phyloP scores from a whole-genome alignment of 2,329 filamentous ascomycete genomes.

The Triangularia setosa region DNA sequence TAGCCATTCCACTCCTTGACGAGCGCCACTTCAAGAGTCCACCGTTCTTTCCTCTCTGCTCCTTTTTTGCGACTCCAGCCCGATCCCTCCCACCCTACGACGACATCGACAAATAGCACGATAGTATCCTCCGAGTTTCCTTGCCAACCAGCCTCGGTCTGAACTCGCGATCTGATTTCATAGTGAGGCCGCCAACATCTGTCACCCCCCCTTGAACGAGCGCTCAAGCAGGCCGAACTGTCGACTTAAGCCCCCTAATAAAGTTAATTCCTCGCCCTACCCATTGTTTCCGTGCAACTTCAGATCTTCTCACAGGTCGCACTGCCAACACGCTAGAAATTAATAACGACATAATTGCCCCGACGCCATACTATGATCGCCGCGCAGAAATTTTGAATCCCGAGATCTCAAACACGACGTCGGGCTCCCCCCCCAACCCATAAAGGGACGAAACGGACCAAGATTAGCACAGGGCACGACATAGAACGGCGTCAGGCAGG shows the following conservation, averaged over 20 bases:
- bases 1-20: constrained; percentile 1
- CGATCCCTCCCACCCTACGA: neutral
- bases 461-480: neutral
- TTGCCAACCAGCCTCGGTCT: neutral
- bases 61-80: neutral
- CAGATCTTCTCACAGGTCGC: neutral
- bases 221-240: neutral
- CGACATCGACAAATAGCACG: neutral
- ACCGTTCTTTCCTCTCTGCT: neutral
- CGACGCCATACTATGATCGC: neutral
- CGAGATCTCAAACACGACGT: neutral
- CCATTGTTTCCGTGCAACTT: neutral
- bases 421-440: neutral
- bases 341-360: neutral
- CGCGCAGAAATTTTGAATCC: neutral
- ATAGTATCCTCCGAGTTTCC: neutral
- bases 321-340: neutral
- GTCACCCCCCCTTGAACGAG: neutral
- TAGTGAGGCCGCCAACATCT: neutral
- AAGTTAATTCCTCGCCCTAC: neutral
- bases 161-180: neutral
- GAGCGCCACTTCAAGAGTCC: neutral
- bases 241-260: neutral
- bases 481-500: constrained; percentile 18
- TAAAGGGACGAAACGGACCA: neutral